These are phyloP conservation scores for Mesembryanthemum crystallinum DNA, from an alignment of 148 eudicot genomes.

Conservation along the genomic window DNA sequence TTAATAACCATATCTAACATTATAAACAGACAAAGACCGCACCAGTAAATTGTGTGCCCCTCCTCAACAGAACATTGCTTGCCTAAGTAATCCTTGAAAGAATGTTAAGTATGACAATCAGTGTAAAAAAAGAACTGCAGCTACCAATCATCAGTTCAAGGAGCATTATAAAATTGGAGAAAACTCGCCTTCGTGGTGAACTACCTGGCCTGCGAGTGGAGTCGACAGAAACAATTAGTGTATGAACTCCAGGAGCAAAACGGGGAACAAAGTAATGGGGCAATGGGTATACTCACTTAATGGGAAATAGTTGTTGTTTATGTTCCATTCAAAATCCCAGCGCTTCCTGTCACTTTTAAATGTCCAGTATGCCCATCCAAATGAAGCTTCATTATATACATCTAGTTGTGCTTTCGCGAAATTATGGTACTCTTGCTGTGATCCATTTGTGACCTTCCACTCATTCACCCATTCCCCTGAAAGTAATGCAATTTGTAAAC, in stretches of 20 bases:
- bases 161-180: constrained; percentile 8
- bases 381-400: constrained; percentile 67
- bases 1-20: too few relatives aligned
- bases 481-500: constrained; percentile 6
- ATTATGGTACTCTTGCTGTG: constrained; percentile 56
- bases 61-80: neutral
- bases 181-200: constrained; percentile 18
- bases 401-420: constrained; percentile 66
- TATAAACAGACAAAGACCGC: too few relatives aligned
- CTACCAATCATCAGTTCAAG: constrained; percentile 32
- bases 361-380: constrained; percentile 93
- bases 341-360: constrained; percentile 65
- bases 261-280: neutral
- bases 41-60: too few relatives aligned
- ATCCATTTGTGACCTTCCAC: constrained; percentile 59
- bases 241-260: neutral
- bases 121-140: constrained; percentile 23
- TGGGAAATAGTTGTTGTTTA: constrained; percentile 54
- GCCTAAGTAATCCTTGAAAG: neutral
- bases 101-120: neutral
- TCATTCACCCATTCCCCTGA: constrained; percentile 91
- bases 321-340: constrained; percentile 88
- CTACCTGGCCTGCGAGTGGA: constrained; percentile 19
- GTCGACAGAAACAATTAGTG: neutral
- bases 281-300: constrained; percentile 35